Percentiles rank a stretch among this genome's conserved stretches.
phyloP scores from a whole-genome alignment of 1,284 basidiomycete genomes.

The Inonotus obliquus region DNA sequence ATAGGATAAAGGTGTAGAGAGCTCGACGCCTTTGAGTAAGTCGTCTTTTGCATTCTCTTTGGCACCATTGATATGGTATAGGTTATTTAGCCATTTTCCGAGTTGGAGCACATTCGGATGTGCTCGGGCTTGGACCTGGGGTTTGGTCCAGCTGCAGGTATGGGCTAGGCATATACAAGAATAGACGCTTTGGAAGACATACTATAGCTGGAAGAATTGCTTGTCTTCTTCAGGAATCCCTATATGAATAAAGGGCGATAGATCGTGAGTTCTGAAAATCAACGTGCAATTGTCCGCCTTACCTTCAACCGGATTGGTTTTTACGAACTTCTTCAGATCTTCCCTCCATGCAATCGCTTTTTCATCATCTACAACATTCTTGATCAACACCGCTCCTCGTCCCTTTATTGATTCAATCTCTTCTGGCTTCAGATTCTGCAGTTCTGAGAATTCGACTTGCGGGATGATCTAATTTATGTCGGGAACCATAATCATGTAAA shows the following conservation, averaged over 20 bases:
- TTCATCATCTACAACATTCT: slow-evolving; percentile 50
- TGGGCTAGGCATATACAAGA: not conserved
- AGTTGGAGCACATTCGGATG: slow-evolving; percentile 67
- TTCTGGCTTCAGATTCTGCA: slow-evolving; percentile 42
- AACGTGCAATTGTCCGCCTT: not conserved
- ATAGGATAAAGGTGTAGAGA: slow-evolving; percentile 68
- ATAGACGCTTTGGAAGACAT: slow-evolving; percentile 23
- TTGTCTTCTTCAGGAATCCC: slow-evolving; percentile 57
- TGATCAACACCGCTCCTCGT: slow-evolving; percentile 56
- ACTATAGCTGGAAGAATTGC: slow-evolving; percentile 73
- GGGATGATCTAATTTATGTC: slow-evolving; percentile 41
- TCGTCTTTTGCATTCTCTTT: slow-evolving; percentile 25
- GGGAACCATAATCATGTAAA: not conserved
- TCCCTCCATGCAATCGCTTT: slow-evolving; percentile 57
- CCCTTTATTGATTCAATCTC: slow-evolving; percentile 48
- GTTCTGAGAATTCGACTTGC: slow-evolving; percentile 53
- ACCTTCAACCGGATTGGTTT: slow-evolving; percentile 54
- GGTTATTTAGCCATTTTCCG: slow-evolving; percentile 56
- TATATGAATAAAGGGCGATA: slow-evolving; percentile 27
- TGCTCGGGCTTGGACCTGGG: slow-evolving; percentile 68
- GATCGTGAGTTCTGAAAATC: not conserved
- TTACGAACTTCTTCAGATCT: slow-evolving; percentile 51
- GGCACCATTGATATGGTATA: slow-evolving; percentile 42
- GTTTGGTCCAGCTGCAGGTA: slow-evolving; percentile 55
- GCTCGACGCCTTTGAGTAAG: slow-evolving; percentile 54